Percentiles rank a stretch among this genome's conserved stretches.
Conservation (phyloP, 108 stramenopile genomes). For the Cylindrotheca fusiformis region DNA sequence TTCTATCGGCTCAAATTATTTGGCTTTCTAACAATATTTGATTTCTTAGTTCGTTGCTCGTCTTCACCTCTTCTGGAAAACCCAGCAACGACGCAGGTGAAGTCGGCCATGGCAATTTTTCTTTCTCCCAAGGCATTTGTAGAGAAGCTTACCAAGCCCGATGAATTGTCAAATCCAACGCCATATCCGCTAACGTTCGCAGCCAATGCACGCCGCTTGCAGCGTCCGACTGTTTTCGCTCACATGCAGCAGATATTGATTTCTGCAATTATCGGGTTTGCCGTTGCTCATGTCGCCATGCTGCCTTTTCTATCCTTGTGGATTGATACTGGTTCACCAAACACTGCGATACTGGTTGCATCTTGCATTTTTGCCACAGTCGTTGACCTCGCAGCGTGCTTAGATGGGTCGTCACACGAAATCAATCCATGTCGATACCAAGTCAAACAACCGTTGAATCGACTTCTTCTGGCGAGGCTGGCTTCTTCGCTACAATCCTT, state of each 20-base stretch:
- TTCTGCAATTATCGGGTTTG: constrained; percentile 11
- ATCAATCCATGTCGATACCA: constrained; percentile 24
- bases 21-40: too few species aligned
- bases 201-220: constrained; percentile 20
- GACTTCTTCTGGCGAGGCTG: not conserved
- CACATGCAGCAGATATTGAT: constrained; percentile 12
- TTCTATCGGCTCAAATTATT: too few species aligned
- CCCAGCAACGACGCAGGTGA: constrained; percentile 6
- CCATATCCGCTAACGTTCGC: not conserved
- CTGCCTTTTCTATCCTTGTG: constrained; percentile 5
- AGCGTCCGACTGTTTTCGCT: constrained; percentile 10
- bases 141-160: constrained; percentile 8
- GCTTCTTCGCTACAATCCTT: not conserved
- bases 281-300: constrained; percentile 13
- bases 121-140: constrained; percentile 2
- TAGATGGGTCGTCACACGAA: constrained; percentile 33
- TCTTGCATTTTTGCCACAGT: constrained; percentile 10
- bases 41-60: constrained; percentile 35
- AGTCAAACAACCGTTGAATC: not conserved
- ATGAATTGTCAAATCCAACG: constrained; percentile 3
- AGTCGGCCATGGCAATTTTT: constrained; percentile 7
- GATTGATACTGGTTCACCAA: not conserved
- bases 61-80: constrained; percentile 28
- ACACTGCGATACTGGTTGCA: not conserved
- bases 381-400: constrained; percentile 3